Conservation (phyloP, 192 early-diverging fungal species). For the Rhizophagus sp. region DNA sequence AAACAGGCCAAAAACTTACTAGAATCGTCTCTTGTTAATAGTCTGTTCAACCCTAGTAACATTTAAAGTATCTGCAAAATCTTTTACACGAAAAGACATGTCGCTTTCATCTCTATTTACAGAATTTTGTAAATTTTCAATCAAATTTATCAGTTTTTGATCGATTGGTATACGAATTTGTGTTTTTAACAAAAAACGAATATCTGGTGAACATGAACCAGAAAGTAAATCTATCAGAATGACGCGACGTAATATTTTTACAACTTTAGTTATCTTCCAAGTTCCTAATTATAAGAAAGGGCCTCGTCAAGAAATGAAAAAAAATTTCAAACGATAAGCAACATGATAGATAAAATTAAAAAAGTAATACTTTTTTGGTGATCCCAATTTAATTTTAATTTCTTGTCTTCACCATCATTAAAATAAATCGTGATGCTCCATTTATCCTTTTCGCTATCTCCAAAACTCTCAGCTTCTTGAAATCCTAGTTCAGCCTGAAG, state of each 20-base stretch:
- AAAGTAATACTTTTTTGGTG: not conserved
- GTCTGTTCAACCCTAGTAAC: not conserved
- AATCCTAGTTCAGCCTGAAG: not conserved
- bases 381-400: conserved; percentile 5
- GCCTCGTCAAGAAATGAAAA: no score
- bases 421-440: not conserved
- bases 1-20: not conserved
- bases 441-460: not conserved
- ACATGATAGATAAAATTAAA: no score
- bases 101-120: not conserved
- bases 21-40: not conserved
- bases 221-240: not conserved
- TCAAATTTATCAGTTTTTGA: not conserved
- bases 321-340: no score
- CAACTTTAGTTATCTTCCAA: conserved; percentile 12
- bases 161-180: conserved; percentile 9
- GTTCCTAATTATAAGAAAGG: not conserved
- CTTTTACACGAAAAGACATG: not conserved
- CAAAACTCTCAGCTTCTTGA: not conserved
- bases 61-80: not conserved
- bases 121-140: not conserved
- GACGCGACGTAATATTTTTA: not conserved
- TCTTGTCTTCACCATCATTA: not conserved
- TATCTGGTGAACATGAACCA: not conserved
- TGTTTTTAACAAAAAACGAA: conserved; percentile 11